Conservation (phyloP, 768 basidiomycete genomes). For the Aureoboletus auriporus region DNA sequence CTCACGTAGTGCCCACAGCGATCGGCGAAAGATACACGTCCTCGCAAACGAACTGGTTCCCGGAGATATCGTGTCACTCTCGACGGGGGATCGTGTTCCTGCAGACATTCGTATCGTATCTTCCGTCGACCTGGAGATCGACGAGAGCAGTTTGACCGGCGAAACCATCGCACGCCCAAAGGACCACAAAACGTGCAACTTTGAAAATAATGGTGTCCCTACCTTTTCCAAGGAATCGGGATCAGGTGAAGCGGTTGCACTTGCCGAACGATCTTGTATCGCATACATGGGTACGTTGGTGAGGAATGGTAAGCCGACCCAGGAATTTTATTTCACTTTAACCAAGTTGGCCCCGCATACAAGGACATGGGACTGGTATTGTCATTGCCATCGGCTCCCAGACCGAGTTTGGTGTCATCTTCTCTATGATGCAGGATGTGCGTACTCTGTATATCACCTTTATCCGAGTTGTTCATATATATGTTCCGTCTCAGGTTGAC, state of each 20-base stretch:
- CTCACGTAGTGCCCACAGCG: constrained; percentile 7
- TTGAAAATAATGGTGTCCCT: constrained; percentile 26
- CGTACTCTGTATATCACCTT: constrained; percentile 12
- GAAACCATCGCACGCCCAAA: constrained; percentile 84
- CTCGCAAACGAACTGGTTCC: constrained; percentile 97
- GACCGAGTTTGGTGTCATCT: constrained; percentile 95
- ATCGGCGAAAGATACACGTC: constrained; percentile 66
- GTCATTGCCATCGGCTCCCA: constrained; percentile 82
- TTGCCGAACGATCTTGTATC: constrained; percentile 84
- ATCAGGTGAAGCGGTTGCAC: constrained; percentile 41
- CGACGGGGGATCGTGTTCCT: constrained; percentile 90
- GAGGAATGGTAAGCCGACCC: constrained; percentile 59
- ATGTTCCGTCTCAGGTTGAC: constrained; percentile 44
- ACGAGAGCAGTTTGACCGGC: constrained; percentile 93
- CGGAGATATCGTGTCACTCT: constrained; percentile 86
- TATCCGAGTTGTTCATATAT: not conserved
- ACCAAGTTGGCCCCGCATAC: not conserved
- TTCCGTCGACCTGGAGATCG: constrained; percentile 87
- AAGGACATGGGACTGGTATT: constrained; percentile 79
- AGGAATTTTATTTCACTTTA: not conserved
- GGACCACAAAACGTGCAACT: constrained; percentile 49
- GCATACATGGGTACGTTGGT: constrained; percentile 97
- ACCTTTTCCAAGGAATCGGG: constrained; percentile 30
- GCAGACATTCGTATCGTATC: constrained; percentile 84
- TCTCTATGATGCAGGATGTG: constrained; percentile 98